Evolutionary conservation across 2,329 filamentous ascomycete genomes (phyloP).

Genomic region (Coleophoma eucalyptorum): DNA sequence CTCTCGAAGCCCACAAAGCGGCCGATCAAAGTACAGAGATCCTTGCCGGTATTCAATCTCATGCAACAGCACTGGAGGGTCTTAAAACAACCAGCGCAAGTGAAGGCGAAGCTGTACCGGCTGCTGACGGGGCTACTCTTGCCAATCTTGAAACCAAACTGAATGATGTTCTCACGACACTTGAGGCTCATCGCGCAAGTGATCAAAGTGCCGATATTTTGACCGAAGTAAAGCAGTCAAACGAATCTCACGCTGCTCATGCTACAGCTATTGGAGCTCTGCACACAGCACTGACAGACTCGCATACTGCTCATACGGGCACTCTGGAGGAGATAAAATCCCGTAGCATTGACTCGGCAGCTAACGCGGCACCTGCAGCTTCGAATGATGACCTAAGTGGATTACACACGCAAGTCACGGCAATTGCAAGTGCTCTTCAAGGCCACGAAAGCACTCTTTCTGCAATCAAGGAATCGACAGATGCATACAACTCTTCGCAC

Average conservation of each 20-base stretch:
- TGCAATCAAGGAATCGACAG: conserved; percentile 8
- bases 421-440: conserved; percentile 10
- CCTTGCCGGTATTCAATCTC: conserved; percentile 20
- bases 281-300: conserved; percentile 13
- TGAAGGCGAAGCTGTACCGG: background rate
- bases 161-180: conserved; percentile 10
- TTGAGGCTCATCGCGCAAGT: conserved; percentile 15
- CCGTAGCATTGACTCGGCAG: conserved; percentile 4
- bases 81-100: conserved; percentile 6
- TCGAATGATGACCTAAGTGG: conserved; percentile 1
- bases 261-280: conserved; percentile 12
- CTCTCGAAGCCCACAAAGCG: conserved; percentile 15
- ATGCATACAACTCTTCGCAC: conserved; percentile 10
- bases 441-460: conserved; percentile 11
- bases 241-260: conserved; percentile 20
- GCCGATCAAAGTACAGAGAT: conserved; percentile 16
- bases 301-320: conserved; percentile 9
- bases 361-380: background rate
- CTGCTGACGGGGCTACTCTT: background rate
- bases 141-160: background rate
- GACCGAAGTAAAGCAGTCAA: conserved; percentile 20
- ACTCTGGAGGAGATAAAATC: conserved; percentile 17
- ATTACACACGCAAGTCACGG: conserved; percentile 10
- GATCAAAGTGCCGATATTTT: conserved; percentile 18
- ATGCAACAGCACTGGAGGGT: conserved; percentile 12